These are phyloP conservation scores for Magnusiomyces clavatus DNA, from an alignment of 1,139 yeast species.

Conservation along the genomic window DNA sequence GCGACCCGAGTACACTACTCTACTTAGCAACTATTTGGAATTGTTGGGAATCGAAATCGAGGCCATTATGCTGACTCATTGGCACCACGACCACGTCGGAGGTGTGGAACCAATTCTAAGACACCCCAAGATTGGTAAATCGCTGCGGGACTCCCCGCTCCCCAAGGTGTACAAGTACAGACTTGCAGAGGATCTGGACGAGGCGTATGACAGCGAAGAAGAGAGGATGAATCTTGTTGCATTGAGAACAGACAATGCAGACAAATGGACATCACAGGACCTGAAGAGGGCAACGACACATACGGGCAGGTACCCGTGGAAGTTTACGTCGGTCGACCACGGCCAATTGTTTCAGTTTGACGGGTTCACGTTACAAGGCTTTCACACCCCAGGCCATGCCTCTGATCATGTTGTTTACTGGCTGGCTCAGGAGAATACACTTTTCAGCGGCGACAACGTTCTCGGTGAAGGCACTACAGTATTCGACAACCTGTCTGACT, in stretches of 20 bases:
- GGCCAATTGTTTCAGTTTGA: slow-evolving; percentile 25
- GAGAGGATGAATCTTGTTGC: neutral
- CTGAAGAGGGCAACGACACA: neutral
- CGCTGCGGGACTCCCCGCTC: slow-evolving; percentile 4
- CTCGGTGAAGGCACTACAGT: slow-evolving; percentile 36
- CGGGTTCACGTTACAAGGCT: slow-evolving; percentile 29
- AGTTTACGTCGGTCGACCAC: slow-evolving; percentile 21
- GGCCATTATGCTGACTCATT: slow-evolving; percentile 32
- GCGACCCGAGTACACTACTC: slow-evolving; percentile 23
- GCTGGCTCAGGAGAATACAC: slow-evolving; percentile 29
- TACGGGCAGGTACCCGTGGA: slow-evolving; percentile 11
- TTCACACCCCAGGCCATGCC: slow-evolving; percentile 36
- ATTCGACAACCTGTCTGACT: slow-evolving; percentile 29
- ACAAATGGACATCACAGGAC: neutral
- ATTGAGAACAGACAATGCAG: neutral
- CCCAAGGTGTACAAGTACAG: slow-evolving; percentile 10
- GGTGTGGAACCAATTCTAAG: slow-evolving; percentile 26
- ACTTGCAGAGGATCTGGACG: neutral
- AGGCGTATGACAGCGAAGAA: neutral
- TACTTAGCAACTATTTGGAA: slow-evolving; percentile 23
- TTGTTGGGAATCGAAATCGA: slow-evolving; percentile 25
- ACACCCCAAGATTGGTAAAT: slow-evolving; percentile 5
- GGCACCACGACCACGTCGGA: slow-evolving; percentile 35
- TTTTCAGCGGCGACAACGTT: slow-evolving; percentile 36
- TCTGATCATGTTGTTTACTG: slow-evolving; percentile 33